Evolutionary conservation across 2,329 filamentous ascomycete genomes (phyloP).

Genomic region (Zasmidium citrigriseum): DNA sequence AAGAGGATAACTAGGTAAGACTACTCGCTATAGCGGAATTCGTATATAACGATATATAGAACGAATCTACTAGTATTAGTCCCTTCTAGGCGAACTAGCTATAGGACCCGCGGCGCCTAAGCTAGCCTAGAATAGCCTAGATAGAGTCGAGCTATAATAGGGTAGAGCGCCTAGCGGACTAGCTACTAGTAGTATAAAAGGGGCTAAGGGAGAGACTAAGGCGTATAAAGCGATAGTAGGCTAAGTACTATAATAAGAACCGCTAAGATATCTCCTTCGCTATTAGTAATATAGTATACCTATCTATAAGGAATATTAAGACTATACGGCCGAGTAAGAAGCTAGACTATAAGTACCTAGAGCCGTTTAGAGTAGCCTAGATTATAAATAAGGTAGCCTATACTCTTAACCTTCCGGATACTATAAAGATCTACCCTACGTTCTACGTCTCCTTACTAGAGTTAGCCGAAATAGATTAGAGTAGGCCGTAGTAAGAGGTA

Average conservation of each 20-base stretch:
- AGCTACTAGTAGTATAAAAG: background rate
- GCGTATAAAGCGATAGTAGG: background rate
- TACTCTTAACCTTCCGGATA: background rate
- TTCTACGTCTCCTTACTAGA: slow-evolving; percentile 16
- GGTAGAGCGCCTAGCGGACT: background rate
- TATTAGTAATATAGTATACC: slow-evolving; percentile 8
- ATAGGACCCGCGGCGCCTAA: too few species aligned
- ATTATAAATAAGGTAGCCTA: too few species aligned
- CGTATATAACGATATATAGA: slow-evolving; percentile 10
- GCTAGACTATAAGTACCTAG: slow-evolving; percentile 11
- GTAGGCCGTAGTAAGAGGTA: too few species aligned
- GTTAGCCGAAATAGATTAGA: background rate
- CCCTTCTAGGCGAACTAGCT: slow-evolving; percentile 11
- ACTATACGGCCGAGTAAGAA: slow-evolving; percentile 13
- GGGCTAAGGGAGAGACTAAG: slow-evolving; percentile 1
- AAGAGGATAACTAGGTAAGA: slow-evolving; percentile 13
- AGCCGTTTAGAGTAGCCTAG: slow-evolving; percentile 10
- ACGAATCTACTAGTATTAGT: background rate
- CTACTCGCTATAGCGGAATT: slow-evolving; percentile 4
- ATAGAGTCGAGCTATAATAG: slow-evolving; percentile 6
- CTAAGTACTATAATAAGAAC: slow-evolving; percentile 12
- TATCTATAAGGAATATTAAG: slow-evolving; percentile 14
- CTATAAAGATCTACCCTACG: too few species aligned
- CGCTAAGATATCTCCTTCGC: slow-evolving; percentile 4
- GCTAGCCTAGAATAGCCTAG: too few species aligned